Base-by-base conservation (phyloP, 257 asterid species). In the Datura wrightii region DNA sequence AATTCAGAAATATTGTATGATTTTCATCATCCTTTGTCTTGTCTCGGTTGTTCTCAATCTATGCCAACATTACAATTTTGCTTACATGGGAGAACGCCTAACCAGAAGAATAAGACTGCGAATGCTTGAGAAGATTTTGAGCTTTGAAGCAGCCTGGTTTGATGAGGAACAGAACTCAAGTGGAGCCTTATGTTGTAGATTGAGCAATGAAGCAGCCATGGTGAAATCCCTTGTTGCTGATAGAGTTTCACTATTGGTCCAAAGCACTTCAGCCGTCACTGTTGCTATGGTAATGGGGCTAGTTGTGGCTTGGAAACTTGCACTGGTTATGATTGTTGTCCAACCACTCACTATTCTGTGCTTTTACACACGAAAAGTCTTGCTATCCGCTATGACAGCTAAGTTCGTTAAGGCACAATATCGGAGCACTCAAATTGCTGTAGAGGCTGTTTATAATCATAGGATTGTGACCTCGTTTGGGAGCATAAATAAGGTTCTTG, bases 191-290 rank as follows among this genome's bases (percentile, higher is more conserved):
- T 93, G 97, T 83, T 92, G 94, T 2, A 82, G 95, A 50, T 84
- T 95, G 79, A 92, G 95, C 87, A 87, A 85, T 39, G 97, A 95
- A 84, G 98, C 98, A 4, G 88, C 97, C 53, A 88, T 93, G 91
- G 94, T 93, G 1, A 95, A 95, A 85, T 95, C 98, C 55, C 89
- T 95, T 11, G 93, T 94, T 5, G 97, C 96, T 0, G 98, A 93
- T 83, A 86, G 98, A 79, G 86, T 90, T 5, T 93, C 93, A 10
- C 92, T 95, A 5, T 53, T 92, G 58, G 90, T 95, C 19, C 98
- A 95, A 82, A 86, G 96, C 15, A 59, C 87, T 5, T 92, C 98
- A 5, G 94, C 97, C 5, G 97, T 94, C 6, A 89, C 83, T 0
- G 91, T 94, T 1, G 94, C 98, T 0, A 90, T 89, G 92, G 82